Percentiles rank a stretch among this genome's conserved stretches.
Conservation (phyloP, 495 filamentous ascomycete species). For the Glonium stellatum region DNA sequence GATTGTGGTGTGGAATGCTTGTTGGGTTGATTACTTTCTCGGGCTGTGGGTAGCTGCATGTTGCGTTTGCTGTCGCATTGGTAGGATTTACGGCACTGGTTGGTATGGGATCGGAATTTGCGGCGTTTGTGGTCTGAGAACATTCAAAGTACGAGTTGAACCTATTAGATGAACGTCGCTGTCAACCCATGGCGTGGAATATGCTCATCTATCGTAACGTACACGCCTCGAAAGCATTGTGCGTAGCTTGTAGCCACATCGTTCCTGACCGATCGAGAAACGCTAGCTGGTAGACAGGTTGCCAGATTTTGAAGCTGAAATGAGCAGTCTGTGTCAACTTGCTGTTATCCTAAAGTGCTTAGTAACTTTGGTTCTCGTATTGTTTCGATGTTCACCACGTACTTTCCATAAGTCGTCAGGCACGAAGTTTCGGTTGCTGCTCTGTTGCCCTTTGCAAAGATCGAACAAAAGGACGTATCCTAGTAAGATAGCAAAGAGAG, state of each 20-base stretch:
- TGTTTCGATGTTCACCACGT: neutral
- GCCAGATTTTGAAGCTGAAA: neutral
- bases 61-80: neutral
- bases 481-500: neutral
- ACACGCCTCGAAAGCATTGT: neutral
- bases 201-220: neutral
- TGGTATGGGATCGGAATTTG: neutral
- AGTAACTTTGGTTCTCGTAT: neutral
- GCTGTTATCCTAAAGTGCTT: neutral
- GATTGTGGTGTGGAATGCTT: neutral
- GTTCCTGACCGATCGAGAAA: neutral
- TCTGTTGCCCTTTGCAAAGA: neutral
- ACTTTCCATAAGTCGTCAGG: constrained; percentile 3
- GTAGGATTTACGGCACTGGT: neutral
- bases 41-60: neutral
- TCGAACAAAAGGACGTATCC: neutral
- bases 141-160: constrained; percentile 1
- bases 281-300: neutral
- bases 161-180: neutral
- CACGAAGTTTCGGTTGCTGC: neutral
- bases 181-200: neutral
- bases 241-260: constrained; percentile 1
- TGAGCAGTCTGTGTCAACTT: neutral
- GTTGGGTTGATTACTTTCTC: neutral
- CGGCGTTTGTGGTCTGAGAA: neutral